Percentiles rank a stretch among this genome's conserved stretches.
These are phyloP conservation scores for Saccharomyces hybrid DNA, from an alignment of 1,139 yeast species.

Conservation along the genomic window DNA sequence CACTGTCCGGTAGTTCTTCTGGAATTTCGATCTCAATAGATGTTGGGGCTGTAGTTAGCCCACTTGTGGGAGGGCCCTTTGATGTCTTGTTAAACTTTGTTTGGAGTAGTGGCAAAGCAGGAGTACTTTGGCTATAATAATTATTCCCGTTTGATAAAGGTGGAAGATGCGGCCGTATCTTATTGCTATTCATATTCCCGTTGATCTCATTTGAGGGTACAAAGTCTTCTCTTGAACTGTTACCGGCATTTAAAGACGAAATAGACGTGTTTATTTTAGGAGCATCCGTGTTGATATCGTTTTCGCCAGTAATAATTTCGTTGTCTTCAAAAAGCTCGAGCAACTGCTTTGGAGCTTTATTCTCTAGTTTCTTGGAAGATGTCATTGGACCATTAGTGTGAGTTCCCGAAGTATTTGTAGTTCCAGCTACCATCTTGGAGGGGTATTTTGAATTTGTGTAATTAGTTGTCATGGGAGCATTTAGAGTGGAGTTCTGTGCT, in stretches of 20 bases:
- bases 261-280: constrained; percentile 15
- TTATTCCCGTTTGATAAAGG: constrained; percentile 5
- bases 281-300: constrained; percentile 15
- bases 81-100: constrained; percentile 21
- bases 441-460: constrained; percentile 23
- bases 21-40: constrained; percentile 56
- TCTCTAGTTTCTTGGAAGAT: constrained; percentile 20
- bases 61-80: constrained; percentile 20
- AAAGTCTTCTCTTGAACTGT: constrained; percentile 3
- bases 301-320: constrained; percentile 16
- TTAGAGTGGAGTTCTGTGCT: constrained; percentile 22
- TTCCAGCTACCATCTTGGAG: constrained; percentile 19
- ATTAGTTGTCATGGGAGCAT: constrained; percentile 20
- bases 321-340: constrained; percentile 58
- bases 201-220: not conserved
- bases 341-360: constrained; percentile 64
- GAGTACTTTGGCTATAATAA: constrained; percentile 25
- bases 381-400: constrained; percentile 12
- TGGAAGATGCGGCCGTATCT: constrained; percentile 3
- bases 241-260: constrained; percentile 12
- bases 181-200: not conserved
- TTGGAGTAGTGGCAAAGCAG: constrained; percentile 26
- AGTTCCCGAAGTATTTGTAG: constrained; percentile 23
- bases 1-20: constrained; percentile 34
- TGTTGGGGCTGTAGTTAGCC: constrained; percentile 31